phyloP scores from a whole-genome alignment of 2,329 filamentous ascomycete species.

The Hymenoscyphus linearis region DNA sequence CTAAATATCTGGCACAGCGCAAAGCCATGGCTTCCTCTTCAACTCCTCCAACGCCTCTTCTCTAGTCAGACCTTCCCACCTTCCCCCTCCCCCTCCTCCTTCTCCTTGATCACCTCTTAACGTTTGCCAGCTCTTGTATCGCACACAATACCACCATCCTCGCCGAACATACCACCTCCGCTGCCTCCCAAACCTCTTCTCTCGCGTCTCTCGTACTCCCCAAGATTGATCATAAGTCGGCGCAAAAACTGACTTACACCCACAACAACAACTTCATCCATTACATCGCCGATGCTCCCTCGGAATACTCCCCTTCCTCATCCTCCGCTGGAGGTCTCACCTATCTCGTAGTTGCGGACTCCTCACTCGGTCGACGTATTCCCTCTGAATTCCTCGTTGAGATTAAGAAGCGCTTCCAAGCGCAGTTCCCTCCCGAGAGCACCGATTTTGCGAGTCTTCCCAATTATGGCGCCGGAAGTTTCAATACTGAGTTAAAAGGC shows the following conservation, averaged over 20 bases:
- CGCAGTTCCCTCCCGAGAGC: conserved; percentile 56
- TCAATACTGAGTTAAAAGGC: conserved; percentile 72
- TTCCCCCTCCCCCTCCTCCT: not conserved
- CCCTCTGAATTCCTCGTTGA: conserved; percentile 91
- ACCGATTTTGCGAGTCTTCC: conserved; percentile 75
- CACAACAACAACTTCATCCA: conserved; percentile 91
- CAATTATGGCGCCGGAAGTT: conserved; percentile 83
- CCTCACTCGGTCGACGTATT: conserved; percentile 76
- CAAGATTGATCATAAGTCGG: conserved; percentile 75
- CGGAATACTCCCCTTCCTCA: conserved; percentile 49
- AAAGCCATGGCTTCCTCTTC: conserved; percentile 66
- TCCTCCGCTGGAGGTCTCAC: conserved; percentile 75
- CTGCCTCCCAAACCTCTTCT: conserved; percentile 75
- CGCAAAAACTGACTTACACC: conserved; percentile 91
- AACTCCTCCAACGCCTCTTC: conserved; percentile 59
- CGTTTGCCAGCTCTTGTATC: conserved; percentile 70
- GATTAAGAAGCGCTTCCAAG: conserved; percentile 81
- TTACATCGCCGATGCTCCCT: conserved; percentile 83
- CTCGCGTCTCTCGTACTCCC: conserved; percentile 92
- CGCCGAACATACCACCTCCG: conserved; percentile 82
- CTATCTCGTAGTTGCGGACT: conserved; percentile 83
- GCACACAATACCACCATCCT: conserved; percentile 91
- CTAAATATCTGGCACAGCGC: not conserved
- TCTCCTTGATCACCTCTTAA: conserved; percentile 10
- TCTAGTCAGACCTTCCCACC: conserved; percentile 53